Conservation (phyloP, 2,329 filamentous ascomycete species). For the Fusarium robinianum region DNA sequence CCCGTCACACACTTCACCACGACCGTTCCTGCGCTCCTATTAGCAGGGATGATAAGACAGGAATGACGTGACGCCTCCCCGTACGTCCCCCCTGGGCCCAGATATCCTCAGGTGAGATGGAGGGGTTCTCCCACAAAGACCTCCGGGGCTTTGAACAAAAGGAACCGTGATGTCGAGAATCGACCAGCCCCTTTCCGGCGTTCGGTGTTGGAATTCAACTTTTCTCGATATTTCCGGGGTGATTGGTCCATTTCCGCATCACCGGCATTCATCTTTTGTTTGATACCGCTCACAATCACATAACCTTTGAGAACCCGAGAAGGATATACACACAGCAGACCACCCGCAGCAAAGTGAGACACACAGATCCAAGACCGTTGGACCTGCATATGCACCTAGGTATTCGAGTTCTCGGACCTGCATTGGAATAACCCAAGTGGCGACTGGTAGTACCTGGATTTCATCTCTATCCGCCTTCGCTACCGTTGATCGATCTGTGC, state of each 20-base stretch:
- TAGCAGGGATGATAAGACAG: constrained; percentile 18
- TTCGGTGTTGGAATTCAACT: too few relatives aligned
- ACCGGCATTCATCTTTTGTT: too few relatives aligned
- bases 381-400: constrained; percentile 30
- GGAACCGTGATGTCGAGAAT: constrained; percentile 5
- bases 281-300: too few relatives aligned
- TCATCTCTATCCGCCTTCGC: constrained; percentile 13
- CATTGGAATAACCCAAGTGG: constrained; percentile 9
- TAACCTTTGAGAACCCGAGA: too few relatives aligned
- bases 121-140: constrained; percentile 12
- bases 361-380: constrained; percentile 7
- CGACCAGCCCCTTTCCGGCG: constrained; percentile 16
- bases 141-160: constrained; percentile 11
- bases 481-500: constrained; percentile 10
- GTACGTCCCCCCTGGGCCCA: constrained; percentile 19
- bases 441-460: constrained; percentile 14
- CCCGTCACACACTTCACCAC: constrained; percentile 3
- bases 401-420: constrained; percentile 21
- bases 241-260: too few relatives aligned
- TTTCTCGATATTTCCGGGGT: too few relatives aligned
- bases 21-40: constrained; percentile 6
- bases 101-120: constrained; percentile 22
- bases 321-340: constrained; percentile 8
- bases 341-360: constrained; percentile 11
- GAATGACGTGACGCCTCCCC: constrained; percentile 24